A percentile compares a stretch with the other conserved stretches of the same genome.
Conservation (phyloP, 352 stramenopile genomes). For the Globisporangium viniferum region DNA sequence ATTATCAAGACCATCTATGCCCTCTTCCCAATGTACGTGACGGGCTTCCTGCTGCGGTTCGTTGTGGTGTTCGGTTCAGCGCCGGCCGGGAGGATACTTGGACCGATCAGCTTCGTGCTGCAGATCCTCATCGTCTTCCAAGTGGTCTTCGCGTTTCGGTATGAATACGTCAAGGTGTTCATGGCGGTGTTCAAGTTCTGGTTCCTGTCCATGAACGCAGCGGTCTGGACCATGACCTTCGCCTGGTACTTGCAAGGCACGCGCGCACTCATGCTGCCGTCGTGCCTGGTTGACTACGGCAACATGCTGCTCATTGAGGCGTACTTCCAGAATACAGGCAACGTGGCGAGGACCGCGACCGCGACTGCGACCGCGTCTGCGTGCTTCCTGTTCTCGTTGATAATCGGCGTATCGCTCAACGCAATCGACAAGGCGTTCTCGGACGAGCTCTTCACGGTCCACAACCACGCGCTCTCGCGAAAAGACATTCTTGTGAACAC, state of each 20-base stretch:
- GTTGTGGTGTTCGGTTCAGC: conserved; percentile 5
- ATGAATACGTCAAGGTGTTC: conserved; percentile 14
- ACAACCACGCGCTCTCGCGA: not conserved
- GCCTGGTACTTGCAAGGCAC: conserved; percentile 8
- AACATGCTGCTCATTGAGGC: conserved; percentile 18
- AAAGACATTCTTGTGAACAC: conserved; percentile 15
- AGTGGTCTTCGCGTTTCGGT: conserved; percentile 12
- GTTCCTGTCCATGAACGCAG: conserved; percentile 6
- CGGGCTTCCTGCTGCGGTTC: conserved; percentile 6
- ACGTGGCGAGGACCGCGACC: not conserved
- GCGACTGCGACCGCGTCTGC: not conserved
- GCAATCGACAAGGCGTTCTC: not conserved
- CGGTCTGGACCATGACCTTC: conserved; percentile 9
- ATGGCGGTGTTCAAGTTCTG: conserved; percentile 16
- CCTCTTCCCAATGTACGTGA: conserved; percentile 7
- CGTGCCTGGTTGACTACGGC: conserved; percentile 16
- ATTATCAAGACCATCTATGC: not conserved
- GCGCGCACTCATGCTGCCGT: conserved; percentile 3
- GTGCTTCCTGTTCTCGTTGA: conserved; percentile 7
- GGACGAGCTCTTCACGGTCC: not conserved
- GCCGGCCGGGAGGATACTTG: not conserved
- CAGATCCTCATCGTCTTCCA: conserved; percentile 9
- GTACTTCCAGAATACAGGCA: conserved; percentile 14
- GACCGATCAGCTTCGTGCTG: conserved; percentile 4
- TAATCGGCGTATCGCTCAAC: conserved; percentile 1